These are phyloP conservation scores for Colletotrichum salicis DNA, from an alignment of 2,329 filamentous ascomycete genomes.

Conservation along the genomic window DNA sequence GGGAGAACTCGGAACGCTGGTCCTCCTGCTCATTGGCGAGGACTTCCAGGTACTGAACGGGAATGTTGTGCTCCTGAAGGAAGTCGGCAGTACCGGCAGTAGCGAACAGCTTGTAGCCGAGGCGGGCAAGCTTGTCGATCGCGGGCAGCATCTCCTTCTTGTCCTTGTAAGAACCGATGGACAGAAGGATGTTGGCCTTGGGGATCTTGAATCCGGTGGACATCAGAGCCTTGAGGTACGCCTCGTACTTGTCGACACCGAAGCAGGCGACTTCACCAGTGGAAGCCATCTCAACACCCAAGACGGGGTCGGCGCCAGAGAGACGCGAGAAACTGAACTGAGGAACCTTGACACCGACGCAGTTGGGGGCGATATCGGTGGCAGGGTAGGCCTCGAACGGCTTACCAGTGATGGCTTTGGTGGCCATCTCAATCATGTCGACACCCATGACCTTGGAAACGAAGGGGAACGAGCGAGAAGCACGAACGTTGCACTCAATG, in stretches of 20 bases:
- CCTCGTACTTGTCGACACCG: slow-evolving; percentile 94
- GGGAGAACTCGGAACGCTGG: slow-evolving; percentile 94
- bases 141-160: slow-evolving; percentile 97
- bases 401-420: slow-evolving; percentile 91
- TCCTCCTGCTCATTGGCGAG: slow-evolving; percentile 81
- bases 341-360: slow-evolving; percentile 96
- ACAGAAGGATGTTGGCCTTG: slow-evolving; percentile 93
- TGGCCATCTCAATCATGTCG: slow-evolving; percentile 98
- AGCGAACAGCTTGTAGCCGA: slow-evolving; percentile 96
- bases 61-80: slow-evolving; percentile 89
- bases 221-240: slow-evolving; percentile 94
- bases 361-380: slow-evolving; percentile 78
- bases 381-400: slow-evolving; percentile 86
- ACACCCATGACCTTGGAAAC: slow-evolving; percentile 99
- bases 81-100: slow-evolving; percentile 97
- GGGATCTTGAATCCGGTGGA: slow-evolving; percentile 97
- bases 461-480: slow-evolving; percentile 96
- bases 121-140: slow-evolving; percentile 85
- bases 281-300: slow-evolving; percentile 99
- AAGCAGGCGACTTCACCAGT: slow-evolving; percentile 98
- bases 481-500: slow-evolving; percentile 98
- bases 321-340: slow-evolving; percentile 99
- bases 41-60: slow-evolving; percentile 93
- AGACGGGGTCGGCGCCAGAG: slow-evolving; percentile 93
- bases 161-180: slow-evolving; percentile 97